Conservation (phyloP, 164 flowering plant species). For the Magnolia kwangsiensis region DNA sequence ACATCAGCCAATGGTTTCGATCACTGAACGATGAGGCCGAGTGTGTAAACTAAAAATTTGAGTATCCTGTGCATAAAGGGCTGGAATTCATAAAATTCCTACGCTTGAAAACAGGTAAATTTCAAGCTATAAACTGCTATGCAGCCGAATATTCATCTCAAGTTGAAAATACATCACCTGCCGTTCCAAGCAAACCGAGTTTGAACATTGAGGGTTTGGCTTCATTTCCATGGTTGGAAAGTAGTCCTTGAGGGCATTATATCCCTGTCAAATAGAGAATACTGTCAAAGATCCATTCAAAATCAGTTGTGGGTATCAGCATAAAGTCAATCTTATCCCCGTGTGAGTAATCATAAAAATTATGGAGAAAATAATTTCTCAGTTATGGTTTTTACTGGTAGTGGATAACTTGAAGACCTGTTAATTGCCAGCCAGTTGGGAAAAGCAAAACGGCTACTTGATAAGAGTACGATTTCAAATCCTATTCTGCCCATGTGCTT, state of each 20-base stretch:
- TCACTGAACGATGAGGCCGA: too few species aligned
- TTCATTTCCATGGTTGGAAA: slow-evolving; percentile 98
- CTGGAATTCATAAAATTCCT: neutral
- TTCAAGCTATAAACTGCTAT: neutral
- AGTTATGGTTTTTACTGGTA: neutral
- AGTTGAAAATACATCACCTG: slow-evolving; percentile 49
- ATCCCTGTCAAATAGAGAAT: slow-evolving; percentile 53
- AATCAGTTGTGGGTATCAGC: neutral
- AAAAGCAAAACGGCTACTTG: neutral
- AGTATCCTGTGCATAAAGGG: neutral
- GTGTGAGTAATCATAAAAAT: neutral
- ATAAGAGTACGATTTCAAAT: neutral
- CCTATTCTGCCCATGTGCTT: neutral
- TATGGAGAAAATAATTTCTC: neutral
- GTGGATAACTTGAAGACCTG: neutral
- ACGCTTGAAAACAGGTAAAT: neutral
- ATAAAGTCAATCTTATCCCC: neutral
- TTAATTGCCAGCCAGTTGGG: neutral
- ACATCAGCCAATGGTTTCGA: too few species aligned
- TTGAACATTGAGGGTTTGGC: slow-evolving; percentile 96
- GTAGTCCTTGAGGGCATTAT: slow-evolving; percentile 89
- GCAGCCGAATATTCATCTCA: neutral
- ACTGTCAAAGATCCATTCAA: neutral
- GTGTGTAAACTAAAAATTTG: too few species aligned
- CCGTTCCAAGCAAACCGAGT: slow-evolving; percentile 76